Percentiles rank a stretch among this genome's conserved stretches.
phyloP scores from a whole-genome alignment of 805 yeast species.

The Myxozyma melibiosi region DNA sequence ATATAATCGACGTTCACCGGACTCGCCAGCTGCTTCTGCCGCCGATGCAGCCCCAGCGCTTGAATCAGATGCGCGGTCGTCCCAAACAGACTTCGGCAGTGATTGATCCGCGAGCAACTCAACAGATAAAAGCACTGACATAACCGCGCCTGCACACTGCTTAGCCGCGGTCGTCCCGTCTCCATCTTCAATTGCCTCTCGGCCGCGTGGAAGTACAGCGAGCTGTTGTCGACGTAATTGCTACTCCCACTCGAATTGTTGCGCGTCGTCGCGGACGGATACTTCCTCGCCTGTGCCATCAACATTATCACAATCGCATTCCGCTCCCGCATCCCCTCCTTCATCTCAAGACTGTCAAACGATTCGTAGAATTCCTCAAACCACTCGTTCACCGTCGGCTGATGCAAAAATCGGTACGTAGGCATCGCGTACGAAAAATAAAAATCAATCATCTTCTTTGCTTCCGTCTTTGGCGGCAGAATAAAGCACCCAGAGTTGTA shows the following conservation, averaged over 20 bases:
- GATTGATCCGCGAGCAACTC: slow-evolving; percentile 29
- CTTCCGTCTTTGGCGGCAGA: slow-evolving; percentile 20
- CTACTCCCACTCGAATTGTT: too few relatives aligned
- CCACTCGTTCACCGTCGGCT: slow-evolving; percentile 22
- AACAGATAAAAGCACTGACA: slow-evolving; percentile 27
- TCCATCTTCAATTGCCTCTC: slow-evolving; percentile 20
- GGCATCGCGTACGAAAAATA: slow-evolving; percentile 31
- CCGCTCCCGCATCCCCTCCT: slow-evolving; percentile 18
- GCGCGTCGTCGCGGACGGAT: slow-evolving; percentile 3
- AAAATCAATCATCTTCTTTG: slow-evolving; percentile 14
- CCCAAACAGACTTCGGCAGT: slow-evolving; percentile 28
- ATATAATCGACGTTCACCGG: slow-evolving; percentile 11
- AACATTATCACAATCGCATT: slow-evolving; percentile 22
- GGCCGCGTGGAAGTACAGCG: slow-evolving; percentile 23
- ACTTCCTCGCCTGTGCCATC: slow-evolving; percentile 24
- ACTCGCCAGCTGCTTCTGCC: slow-evolving; percentile 4
- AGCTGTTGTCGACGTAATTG: slow-evolving; percentile 13
- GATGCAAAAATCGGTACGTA: slow-evolving; percentile 27
- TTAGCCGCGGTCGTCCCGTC: slow-evolving; percentile 22
- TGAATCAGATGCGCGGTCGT: slow-evolving; percentile 28
- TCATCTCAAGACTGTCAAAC: slow-evolving; percentile 7
- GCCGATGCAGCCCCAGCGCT: slow-evolving; percentile 26
- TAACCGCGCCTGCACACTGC: slow-evolving; percentile 28
- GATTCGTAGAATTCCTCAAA: slow-evolving; percentile 24
- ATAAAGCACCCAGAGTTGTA: slow-evolving; percentile 10